Percentiles rank a stretch among this genome's conserved stretches.
These are phyloP conservation scores for Erythrophleum ivorense DNA, from an alignment of 331 rosid genomes.

Conservation along the genomic window DNA sequence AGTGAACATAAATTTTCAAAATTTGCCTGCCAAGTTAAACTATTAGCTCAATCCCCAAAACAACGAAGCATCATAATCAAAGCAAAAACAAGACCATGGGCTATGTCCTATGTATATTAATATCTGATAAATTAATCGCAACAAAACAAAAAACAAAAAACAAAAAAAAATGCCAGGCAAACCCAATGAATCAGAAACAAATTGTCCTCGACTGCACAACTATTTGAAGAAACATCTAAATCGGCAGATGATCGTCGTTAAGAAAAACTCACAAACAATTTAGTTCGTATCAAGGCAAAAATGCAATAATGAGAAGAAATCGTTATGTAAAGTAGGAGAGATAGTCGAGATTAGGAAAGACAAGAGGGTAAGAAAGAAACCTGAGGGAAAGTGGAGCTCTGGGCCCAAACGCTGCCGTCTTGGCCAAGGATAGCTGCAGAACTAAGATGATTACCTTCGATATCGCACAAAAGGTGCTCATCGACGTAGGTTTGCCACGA, in stretches of 20 bases:
- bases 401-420: slow-evolving; percentile 96
- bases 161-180: not conserved
- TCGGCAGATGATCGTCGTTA: not conserved
- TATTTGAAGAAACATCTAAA: not conserved
- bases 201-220: not conserved
- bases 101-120: not conserved
- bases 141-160: not conserved
- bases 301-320: not conserved
- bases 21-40: not conserved
- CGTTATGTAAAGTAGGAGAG: not conserved
- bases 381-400: slow-evolving; percentile 88
- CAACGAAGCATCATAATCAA: not conserved
- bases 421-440: slow-evolving; percentile 90
- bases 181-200: not conserved
- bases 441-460: slow-evolving; percentile 78
- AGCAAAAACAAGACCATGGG: not conserved
- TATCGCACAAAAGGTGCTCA: slow-evolving; percentile 88
- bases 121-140: not conserved
- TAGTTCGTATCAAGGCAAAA: not conserved
- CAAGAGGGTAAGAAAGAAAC: slow-evolving; percentile 36
- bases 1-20: slow-evolving; percentile 6
- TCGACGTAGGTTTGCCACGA: slow-evolving; percentile 97
- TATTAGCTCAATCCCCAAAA: not conserved
- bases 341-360: too few relatives aligned
- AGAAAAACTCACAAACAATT: not conserved